These are phyloP conservation scores for Stagonosporopsis chrysanthemi DNA, from an alignment of 2,329 filamentous ascomycete genomes.

Conservation along the genomic window DNA sequence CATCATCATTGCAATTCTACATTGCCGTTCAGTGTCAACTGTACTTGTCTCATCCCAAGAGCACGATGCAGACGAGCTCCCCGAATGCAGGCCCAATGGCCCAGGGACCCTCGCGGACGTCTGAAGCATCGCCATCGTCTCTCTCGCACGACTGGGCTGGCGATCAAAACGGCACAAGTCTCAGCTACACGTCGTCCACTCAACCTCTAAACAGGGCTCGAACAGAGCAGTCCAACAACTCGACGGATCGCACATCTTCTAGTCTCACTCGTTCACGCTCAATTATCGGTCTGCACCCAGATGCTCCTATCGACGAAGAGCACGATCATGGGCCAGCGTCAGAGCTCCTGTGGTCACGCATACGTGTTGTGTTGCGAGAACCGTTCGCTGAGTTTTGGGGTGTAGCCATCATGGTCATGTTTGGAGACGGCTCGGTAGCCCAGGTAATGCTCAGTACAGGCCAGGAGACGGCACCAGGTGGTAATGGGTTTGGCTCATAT, in stretches of 20 bases:
- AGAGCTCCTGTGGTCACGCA: conserved; percentile 49
- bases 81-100: conserved; percentile 25
- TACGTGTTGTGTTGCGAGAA: conserved; percentile 50
- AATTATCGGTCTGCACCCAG: conserved; percentile 49
- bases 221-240: conserved; percentile 29
- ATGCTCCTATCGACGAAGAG: conserved; percentile 52
- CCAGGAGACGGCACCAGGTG: conserved; percentile 51
- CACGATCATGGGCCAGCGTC: conserved; percentile 49
- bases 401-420: conserved; percentile 52
- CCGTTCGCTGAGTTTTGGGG: conserved; percentile 57
- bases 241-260: conserved; percentile 31
- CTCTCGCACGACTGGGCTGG: conserved; percentile 33
- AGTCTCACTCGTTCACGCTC: conserved; percentile 35
- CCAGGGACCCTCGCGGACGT: conserved; percentile 17
- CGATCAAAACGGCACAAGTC: conserved; percentile 15
- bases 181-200: conserved; percentile 23
- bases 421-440: conserved; percentile 55
- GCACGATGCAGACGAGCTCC: conserved; percentile 5
- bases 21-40: neutral
- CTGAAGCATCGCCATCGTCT: conserved; percentile 10
- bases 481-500: conserved; percentile 53
- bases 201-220: conserved; percentile 26
- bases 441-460: conserved; percentile 52
- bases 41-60: neutral
- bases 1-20: neutral